Conservation (phyloP, 441 rosid genomes). For the Eutrema salsugineum region DNA sequence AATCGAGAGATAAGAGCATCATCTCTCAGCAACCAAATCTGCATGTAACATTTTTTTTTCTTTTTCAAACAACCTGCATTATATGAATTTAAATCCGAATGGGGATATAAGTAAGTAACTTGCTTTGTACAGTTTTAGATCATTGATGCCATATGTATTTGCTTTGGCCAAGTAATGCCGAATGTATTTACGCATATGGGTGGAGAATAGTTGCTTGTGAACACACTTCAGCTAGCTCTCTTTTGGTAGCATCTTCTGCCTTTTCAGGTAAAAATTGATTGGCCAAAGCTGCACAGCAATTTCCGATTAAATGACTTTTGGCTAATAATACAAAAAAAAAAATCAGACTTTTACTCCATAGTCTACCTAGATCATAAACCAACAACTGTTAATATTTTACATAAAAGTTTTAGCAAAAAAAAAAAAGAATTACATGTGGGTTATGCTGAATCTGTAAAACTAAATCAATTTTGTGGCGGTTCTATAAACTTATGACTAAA, state of each 20-base stretch:
- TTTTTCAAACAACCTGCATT: too few relatives aligned
- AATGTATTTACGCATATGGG: neutral
- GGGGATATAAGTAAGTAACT: too few relatives aligned
- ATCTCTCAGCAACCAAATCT: too few relatives aligned
- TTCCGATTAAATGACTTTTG: neutral
- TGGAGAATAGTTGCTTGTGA: neutral
- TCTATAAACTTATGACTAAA: neutral
- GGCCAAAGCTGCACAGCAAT: neutral
- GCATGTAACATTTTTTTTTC: too few relatives aligned
- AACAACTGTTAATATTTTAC: too few relatives aligned
- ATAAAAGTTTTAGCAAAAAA: too few relatives aligned
- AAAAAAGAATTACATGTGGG: too few relatives aligned
- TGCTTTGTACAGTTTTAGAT: too few relatives aligned
- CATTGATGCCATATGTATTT: too few relatives aligned
- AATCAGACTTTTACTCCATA: neutral
- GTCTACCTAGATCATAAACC: neutral
- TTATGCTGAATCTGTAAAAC: neutral
- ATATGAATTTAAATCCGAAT: too few relatives aligned
- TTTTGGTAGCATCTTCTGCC: neutral
- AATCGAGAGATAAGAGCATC: too few relatives aligned
- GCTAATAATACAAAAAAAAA: neutral
- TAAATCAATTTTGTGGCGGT: neutral
- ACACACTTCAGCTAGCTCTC: neutral
- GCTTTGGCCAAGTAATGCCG: neutral
- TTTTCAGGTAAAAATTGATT: neutral